Conservation (phyloP, 768 basidiomycete genomes). For the Gymnopilus junonius region DNA sequence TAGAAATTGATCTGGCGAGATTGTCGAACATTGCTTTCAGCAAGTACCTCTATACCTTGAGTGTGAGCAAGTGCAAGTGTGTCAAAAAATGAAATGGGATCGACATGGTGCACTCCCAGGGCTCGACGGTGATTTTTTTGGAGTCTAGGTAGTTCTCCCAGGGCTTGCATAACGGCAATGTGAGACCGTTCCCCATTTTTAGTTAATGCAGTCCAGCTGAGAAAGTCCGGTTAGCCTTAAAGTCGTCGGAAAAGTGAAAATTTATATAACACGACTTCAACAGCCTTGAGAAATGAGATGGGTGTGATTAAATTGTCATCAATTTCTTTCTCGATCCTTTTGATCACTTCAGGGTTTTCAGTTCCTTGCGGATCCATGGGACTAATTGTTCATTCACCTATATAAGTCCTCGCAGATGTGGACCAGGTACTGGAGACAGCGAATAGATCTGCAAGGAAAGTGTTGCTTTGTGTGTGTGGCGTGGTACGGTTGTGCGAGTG, state of each 20-base stretch:
- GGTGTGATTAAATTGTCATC: slow-evolving; percentile 8
- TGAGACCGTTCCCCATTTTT: slow-evolving; percentile 5
- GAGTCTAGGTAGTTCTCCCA: slow-evolving; percentile 3
- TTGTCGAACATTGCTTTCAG: slow-evolving; percentile 2
- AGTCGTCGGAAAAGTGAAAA: too few species aligned
- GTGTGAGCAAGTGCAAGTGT: background rate
- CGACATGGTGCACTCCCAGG: background rate
- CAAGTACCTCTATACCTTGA: slow-evolving; percentile 1
- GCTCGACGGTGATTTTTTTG: background rate
- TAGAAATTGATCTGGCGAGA: slow-evolving; percentile 9
- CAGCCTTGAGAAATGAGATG: slow-evolving; percentile 9
- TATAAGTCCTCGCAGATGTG: too few species aligned
- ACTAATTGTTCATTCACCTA: slow-evolving; percentile 10
- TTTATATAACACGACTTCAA: slow-evolving; percentile 12
- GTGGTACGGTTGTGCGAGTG: too few species aligned
- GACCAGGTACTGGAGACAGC: too few species aligned
- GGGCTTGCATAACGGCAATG: slow-evolving; percentile 5
- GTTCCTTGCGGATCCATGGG: background rate
- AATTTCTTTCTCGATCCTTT: background rate
- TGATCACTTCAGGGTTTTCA: slow-evolving; percentile 1
- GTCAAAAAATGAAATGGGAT: background rate
- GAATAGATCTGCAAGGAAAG: too few species aligned
- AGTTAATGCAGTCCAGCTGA: slow-evolving; percentile 1
- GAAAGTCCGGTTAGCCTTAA: too few species aligned
- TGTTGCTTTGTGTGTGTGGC: too few species aligned